phyloP scores from a whole-genome alignment of 352 stramenopile species.

The Globisporangium echinulatum region DNA sequence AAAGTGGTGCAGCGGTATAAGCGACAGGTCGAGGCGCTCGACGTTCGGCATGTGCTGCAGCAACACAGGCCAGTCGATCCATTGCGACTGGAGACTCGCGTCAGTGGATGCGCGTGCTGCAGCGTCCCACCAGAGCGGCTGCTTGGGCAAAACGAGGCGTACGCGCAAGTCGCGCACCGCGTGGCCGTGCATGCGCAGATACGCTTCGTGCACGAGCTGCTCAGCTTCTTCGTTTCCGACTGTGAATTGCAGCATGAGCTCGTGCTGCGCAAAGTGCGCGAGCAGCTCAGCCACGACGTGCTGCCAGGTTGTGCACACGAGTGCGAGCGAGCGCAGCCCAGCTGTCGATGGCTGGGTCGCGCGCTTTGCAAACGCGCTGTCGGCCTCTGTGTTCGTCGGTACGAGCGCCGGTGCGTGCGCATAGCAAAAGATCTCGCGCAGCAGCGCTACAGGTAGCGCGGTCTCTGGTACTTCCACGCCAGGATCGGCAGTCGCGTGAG shows the following conservation, averaged over 20 bases:
- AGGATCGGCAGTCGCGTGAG: too few species aligned
- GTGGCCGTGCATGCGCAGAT: constrained; percentile 13
- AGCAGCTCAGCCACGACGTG: constrained; percentile 15
- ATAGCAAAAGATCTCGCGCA: constrained; percentile 31
- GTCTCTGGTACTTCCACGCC: neutral
- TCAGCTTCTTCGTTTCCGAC: constrained; percentile 19
- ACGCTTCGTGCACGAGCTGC: constrained; percentile 13
- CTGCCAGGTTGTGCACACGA: constrained; percentile 27
- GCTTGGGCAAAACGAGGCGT: constrained; percentile 17
- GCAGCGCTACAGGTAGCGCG: constrained; percentile 1
- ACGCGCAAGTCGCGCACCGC: constrained; percentile 26
- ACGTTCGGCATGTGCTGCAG: constrained; percentile 29
- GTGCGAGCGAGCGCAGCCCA: constrained; percentile 20
- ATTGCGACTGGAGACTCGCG: constrained; percentile 18
- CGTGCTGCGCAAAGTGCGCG: constrained; percentile 10
- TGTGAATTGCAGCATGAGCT: constrained; percentile 24
- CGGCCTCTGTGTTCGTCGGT: constrained; percentile 6
- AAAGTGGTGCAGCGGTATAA: constrained; percentile 34
- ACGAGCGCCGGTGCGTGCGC: constrained; percentile 31
- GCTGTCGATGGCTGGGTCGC: constrained; percentile 20
- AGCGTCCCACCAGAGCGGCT: constrained; percentile 24
- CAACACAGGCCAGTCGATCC: constrained; percentile 35
- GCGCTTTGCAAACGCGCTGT: constrained; percentile 21
- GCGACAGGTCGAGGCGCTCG: constrained; percentile 31
- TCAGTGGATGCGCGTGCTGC: constrained; percentile 8